Conservation (phyloP, 495 filamentous ascomycete genomes). For the Bombardia bombarda region DNA sequence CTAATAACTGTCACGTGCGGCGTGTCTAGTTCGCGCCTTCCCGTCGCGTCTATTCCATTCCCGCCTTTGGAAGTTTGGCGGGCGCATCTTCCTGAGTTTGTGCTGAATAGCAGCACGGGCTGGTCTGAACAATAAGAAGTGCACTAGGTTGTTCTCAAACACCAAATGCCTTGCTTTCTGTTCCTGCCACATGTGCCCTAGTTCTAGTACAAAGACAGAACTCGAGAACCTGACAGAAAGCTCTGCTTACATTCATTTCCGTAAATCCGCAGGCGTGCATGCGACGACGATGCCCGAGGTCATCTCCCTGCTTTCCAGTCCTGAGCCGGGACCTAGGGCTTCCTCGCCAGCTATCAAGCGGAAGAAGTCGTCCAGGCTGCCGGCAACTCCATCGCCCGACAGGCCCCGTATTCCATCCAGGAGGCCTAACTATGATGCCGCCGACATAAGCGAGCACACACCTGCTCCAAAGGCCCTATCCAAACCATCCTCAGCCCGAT, state of each 20-base stretch:
- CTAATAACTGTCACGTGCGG: constrained; percentile 9
- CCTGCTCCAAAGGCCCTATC: background rate
- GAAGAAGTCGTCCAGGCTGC: too few relatives aligned
- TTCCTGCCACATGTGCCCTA: too few relatives aligned
- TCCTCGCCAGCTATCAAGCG: background rate
- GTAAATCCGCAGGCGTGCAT: background rate
- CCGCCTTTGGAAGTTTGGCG: too few relatives aligned
- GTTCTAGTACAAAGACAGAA: too few relatives aligned
- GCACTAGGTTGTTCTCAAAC: too few relatives aligned
- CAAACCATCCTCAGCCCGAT: background rate
- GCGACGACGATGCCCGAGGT: constrained; percentile 30
- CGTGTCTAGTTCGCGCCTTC: constrained; percentile 11
- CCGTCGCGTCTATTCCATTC: constrained; percentile 7
- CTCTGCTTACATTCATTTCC: too few relatives aligned
- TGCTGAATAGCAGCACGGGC: too few relatives aligned
- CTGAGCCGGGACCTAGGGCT: constrained; percentile 1
- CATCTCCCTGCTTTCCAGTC: constrained; percentile 30
- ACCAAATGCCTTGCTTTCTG: too few relatives aligned
- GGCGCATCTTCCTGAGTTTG: too few relatives aligned
- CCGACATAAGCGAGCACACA: too few relatives aligned
- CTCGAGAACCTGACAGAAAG: too few relatives aligned
- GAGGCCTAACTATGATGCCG: background rate
- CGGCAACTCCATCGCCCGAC: background rate
- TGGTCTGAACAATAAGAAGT: too few relatives aligned
- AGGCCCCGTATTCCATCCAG: background rate